Evolutionary conservation across 306 rosid genomes (phyloP).

Genomic region (Cucurbita maxima): DNA sequence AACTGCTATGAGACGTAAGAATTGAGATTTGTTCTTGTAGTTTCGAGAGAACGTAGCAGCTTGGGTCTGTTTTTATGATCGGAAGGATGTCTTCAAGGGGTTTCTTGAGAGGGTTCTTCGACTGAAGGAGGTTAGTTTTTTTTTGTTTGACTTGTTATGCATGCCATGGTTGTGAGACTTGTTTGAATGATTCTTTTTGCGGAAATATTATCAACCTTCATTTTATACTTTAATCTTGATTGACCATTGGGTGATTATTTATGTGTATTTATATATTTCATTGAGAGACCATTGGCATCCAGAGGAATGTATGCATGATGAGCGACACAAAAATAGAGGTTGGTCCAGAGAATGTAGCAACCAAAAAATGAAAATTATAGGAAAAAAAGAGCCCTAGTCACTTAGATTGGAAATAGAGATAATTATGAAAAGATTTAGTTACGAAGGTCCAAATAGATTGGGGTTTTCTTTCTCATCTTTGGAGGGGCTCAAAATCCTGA

Average conservation of each 20-base stretch:
- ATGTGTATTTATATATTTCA: not conserved
- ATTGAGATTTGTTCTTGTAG: conserved; percentile 25
- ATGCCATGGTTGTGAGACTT: not conserved
- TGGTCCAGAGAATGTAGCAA: not conserved
- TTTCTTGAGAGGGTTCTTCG: conserved; percentile 83
- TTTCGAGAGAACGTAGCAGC: conserved; percentile 92
- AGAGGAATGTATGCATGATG: not conserved
- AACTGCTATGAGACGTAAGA: conserved; percentile 6
- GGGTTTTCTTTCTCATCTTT: not conserved
- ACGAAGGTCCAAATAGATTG: not conserved
- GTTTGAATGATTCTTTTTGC: conserved; percentile 2
- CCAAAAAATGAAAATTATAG: not conserved
- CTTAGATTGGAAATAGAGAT: not conserved
- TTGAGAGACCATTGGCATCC: not conserved
- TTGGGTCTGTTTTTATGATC: conserved; percentile 83
- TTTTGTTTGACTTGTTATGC: not conserved
- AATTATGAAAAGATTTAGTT: not conserved
- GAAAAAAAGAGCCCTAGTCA: not conserved
- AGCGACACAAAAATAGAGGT: not conserved
- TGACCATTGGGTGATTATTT: not conserved
- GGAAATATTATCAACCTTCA: not conserved
- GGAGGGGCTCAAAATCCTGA: not conserved
- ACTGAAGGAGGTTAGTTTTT: conserved; percentile 57
- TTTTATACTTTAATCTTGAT: not conserved
- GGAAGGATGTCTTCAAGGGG: conserved; percentile 56